phyloP scores from a whole-genome alignment of 257 asterid species.

The Knoxia roxburghii region DNA sequence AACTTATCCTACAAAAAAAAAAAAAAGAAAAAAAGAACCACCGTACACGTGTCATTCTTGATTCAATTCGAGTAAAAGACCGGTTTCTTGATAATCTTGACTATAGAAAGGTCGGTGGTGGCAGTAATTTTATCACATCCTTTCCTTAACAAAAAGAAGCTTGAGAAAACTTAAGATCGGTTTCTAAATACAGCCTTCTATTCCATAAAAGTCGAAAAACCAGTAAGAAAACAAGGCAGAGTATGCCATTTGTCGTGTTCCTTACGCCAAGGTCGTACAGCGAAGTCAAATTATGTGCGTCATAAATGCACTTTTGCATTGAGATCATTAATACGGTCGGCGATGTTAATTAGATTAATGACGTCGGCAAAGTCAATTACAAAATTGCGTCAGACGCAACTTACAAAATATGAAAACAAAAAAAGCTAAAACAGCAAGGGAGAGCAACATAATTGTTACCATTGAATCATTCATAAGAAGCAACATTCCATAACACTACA shows the following conservation, averaged over 20 bases:
- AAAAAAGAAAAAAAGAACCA: too few species aligned
- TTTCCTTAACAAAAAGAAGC: neutral
- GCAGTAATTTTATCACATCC: neutral
- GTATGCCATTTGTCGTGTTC: neutral
- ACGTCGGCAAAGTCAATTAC: too few species aligned
- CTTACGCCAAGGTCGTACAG: neutral
- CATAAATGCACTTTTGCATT: neutral
- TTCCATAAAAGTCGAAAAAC: neutral
- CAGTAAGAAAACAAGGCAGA: neutral
- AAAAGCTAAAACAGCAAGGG: neutral
- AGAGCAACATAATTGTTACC: neutral
- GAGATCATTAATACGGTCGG: neutral
- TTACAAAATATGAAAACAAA: neutral
- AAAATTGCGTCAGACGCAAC: too few species aligned
- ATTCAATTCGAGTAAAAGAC: neutral
- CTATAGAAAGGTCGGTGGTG: neutral
- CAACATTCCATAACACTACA: neutral
- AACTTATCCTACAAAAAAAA: conserved; percentile 83
- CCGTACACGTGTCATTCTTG: neutral
- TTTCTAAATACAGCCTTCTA: neutral
- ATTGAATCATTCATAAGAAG: neutral
- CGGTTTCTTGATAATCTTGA: neutral
- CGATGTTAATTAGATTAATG: neutral
- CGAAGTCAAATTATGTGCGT: neutral
- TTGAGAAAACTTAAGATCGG: neutral